phyloP scores from a whole-genome alignment of 805 yeast species.

The Candida vaughaniae region DNA sequence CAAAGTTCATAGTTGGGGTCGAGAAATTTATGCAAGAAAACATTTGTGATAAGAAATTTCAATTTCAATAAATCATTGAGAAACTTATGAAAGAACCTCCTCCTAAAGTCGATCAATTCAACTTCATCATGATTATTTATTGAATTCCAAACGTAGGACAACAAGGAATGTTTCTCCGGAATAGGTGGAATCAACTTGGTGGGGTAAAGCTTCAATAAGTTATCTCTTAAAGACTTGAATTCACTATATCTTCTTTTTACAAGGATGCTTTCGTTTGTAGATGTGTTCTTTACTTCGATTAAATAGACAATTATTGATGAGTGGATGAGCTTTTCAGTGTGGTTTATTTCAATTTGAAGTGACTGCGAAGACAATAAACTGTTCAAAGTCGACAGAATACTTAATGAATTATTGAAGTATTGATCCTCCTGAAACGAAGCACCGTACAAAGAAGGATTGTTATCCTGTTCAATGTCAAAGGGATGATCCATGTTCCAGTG shows the following conservation, averaged over 20 bases:
- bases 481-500: slow-evolving; percentile 16
- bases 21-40: slow-evolving; percentile 44
- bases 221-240: slow-evolving; percentile 42
- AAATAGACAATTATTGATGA: slow-evolving; percentile 39
- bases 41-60: slow-evolving; percentile 32
- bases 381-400: slow-evolving; percentile 30
- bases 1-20: slow-evolving; percentile 50
- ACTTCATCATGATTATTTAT: slow-evolving; percentile 36
- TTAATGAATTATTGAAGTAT: slow-evolving; percentile 28
- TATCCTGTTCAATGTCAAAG: slow-evolving; percentile 43
- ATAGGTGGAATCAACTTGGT: slow-evolving; percentile 43
- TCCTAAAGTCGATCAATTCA: slow-evolving; percentile 47
- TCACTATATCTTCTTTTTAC: slow-evolving; percentile 45
- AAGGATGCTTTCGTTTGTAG: slow-evolving; percentile 17
- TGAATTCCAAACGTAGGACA: slow-evolving; percentile 41
- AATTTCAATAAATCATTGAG: slow-evolving; percentile 35
- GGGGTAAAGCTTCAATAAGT: slow-evolving; percentile 37
- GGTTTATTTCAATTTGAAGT: slow-evolving; percentile 28
- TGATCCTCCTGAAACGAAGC: slow-evolving; percentile 20
- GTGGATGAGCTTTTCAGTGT: slow-evolving; percentile 35
- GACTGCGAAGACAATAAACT: slow-evolving; percentile 18
- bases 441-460: slow-evolving; percentile 44
- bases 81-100: slow-evolving; percentile 44
- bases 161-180: slow-evolving; percentile 48
- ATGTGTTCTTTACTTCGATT: slow-evolving; percentile 20